Evolutionary conservation across 2,329 filamentous ascomycete species (phyloP).

Genomic region (Aspergillus cejpii): DNA sequence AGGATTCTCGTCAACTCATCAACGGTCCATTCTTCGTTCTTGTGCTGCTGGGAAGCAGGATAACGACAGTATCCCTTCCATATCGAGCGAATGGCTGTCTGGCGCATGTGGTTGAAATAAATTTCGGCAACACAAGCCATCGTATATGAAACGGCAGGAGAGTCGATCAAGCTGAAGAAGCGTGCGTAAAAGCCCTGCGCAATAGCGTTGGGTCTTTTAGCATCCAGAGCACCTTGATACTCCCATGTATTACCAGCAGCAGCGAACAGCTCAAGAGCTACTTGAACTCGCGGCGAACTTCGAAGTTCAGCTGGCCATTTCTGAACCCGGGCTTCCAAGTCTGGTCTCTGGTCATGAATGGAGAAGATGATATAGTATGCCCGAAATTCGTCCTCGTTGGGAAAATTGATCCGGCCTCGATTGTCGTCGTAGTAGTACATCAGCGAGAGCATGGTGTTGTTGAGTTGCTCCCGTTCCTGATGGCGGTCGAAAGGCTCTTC

Average conservation of each 20-base stretch:
- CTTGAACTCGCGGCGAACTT: constrained; percentile 48
- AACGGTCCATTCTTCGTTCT: constrained; percentile 53
- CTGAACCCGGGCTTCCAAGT: constrained; percentile 54
- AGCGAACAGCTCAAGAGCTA: constrained; percentile 52
- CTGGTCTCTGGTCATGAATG: constrained; percentile 47
- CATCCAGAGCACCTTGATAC: constrained; percentile 47
- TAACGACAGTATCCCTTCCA: constrained; percentile 48
- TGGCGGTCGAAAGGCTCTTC: constrained; percentile 51
- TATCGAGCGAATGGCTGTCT: constrained; percentile 50
- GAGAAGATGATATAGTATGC: constrained; percentile 56
- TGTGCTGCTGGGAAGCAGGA: constrained; percentile 43
- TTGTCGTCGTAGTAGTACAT: constrained; percentile 56
- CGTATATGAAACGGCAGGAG: constrained; percentile 52
- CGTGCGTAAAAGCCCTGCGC: constrained; percentile 53
- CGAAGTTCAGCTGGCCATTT: constrained; percentile 48
- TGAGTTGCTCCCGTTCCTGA: constrained; percentile 59
- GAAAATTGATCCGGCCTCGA: constrained; percentile 44
- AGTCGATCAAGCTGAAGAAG: constrained; percentile 54
- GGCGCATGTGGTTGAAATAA: constrained; percentile 54
- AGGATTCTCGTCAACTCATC: constrained; percentile 47
- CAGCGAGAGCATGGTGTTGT: constrained; percentile 55
- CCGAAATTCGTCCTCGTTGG: constrained; percentile 58
- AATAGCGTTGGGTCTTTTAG: constrained; percentile 45
- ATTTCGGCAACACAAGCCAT: constrained; percentile 60
- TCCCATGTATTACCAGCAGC: constrained; percentile 50